phyloP scores from a whole-genome alignment of 2,329 filamentous ascomycete genomes.

The Thielaviopsis musarum region DNA sequence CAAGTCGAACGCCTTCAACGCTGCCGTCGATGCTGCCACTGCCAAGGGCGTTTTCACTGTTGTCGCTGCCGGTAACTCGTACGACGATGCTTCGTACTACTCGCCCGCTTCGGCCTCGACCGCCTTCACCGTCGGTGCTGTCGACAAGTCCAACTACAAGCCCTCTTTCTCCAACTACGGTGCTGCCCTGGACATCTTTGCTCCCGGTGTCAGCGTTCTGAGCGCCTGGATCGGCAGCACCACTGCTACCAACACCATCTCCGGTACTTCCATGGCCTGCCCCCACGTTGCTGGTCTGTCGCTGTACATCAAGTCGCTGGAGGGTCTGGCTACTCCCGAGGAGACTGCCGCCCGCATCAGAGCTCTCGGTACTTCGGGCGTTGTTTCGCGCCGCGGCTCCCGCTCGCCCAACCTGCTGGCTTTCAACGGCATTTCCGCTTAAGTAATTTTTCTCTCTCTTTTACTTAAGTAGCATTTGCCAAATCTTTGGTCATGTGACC shows the following conservation, averaged over 20 bases:
- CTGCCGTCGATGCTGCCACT: constrained; percentile 29
- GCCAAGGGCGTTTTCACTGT: constrained; percentile 31
- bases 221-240: constrained; percentile 29
- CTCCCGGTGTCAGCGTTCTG: constrained; percentile 29
- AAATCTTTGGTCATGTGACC: background rate
- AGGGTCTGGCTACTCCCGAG: constrained; percentile 24
- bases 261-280: constrained; percentile 45
- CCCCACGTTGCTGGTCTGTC: constrained; percentile 45
- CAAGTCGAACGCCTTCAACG: constrained; percentile 30
- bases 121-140: constrained; percentile 37
- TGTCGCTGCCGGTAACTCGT: constrained; percentile 37
- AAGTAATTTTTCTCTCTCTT: background rate
- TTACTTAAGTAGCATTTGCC: too few species aligned
- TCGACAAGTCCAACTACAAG: constrained; percentile 22
- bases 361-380: constrained; percentile 24
- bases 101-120: constrained; percentile 31
- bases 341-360: constrained; percentile 31
- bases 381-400: constrained; percentile 24
- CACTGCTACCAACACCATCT: constrained; percentile 28
- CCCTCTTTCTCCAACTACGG: constrained; percentile 36
- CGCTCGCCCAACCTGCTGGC: constrained; percentile 35
- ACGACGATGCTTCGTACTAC: constrained; percentile 20
- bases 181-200: constrained; percentile 30
- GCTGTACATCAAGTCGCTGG: constrained; percentile 26
- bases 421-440: constrained; percentile 29